phyloP scores from a whole-genome alignment of 2,329 filamentous ascomycete species.

The Talaromyces sp. region DNA sequence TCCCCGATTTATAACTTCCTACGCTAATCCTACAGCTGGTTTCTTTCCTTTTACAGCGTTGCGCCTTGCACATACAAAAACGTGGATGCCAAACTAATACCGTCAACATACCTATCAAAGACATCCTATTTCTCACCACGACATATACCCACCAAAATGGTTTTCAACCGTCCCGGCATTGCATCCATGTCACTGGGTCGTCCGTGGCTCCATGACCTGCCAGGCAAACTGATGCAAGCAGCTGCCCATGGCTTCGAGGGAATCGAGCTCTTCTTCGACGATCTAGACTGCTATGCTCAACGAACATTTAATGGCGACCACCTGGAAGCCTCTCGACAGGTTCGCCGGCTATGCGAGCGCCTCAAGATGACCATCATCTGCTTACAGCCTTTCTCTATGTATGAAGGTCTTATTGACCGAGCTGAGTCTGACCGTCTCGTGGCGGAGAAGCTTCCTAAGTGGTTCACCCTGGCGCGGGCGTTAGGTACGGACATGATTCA shows the following conservation, averaged over 20 bases:
- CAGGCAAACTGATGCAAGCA: conserved; percentile 70
- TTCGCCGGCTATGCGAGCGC: conserved; percentile 53
- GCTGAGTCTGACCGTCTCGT: conserved; percentile 60
- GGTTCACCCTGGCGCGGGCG: conserved; percentile 67
- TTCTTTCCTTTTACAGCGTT: too few species aligned
- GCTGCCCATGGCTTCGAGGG: conserved; percentile 43
- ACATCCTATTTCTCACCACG: neutral
- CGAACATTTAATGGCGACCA: conserved; percentile 27
- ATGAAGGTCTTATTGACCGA: conserved; percentile 71
- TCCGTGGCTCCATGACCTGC: conserved; percentile 68
- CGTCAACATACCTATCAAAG: neutral
- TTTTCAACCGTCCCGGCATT: conserved; percentile 59
- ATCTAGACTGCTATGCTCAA: conserved; percentile 35
- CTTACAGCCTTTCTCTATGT: conserved; percentile 77
- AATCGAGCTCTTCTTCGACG: conserved; percentile 43
- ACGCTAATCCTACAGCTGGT: too few species aligned
- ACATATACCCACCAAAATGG: conserved; percentile 20
- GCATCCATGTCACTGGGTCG: conserved; percentile 77
- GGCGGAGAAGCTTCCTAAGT: conserved; percentile 64
- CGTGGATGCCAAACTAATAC: neutral
- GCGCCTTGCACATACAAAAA: too few species aligned
- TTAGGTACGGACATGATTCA: conserved; percentile 73
- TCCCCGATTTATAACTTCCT: neutral
- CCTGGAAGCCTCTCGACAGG: conserved; percentile 33
- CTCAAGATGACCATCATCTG: conserved; percentile 48